Base-by-base conservation (phyloP, 495 filamentous ascomycete species). In the Penicillium bialowiezense region DNA sequence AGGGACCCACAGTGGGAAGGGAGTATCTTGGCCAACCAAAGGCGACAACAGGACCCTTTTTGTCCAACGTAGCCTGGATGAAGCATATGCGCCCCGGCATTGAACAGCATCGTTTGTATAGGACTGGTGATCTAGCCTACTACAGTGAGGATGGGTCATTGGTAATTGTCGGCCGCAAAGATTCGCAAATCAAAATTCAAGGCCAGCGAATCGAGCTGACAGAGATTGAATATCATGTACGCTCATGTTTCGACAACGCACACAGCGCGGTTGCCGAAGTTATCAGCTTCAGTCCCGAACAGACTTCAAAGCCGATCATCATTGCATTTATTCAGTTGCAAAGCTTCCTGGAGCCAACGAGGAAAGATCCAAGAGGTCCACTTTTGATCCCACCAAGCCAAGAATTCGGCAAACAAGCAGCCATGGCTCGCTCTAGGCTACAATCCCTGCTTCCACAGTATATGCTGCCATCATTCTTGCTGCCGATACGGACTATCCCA, bases 381-480 rank as follows among this genome's bases (percentile, higher is more conserved):
- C n/a, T n/a, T n/a, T n/a, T n/a, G n/a, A n/a, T n/a, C n/a, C n/a
- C n/a, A n/a, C 23, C 23, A 3, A 26, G 23, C 8, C 4, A 26
- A 4, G 8, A 8, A 3, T 26, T 26, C 23, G 23, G 4, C 4
- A 26, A 3, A 8, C 23, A 26, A 26, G 1, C 14, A 6, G 23
- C n/a, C n/a, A n/a, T 10, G 9, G 18, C 21, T 18, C 19, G 23
- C n/a, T 12, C n/a, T 7, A 21, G 18, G 12, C 37, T 40, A 18
- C 9, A 19, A 6, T 19, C 21, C 9, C 18, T 23, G 13, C 12
- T 41, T 7, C 39, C 58, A 13, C 49, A 46, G 20, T 61, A 49
- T 28, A 66, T 4, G 58, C 64, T 5, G 64, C 70, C 3, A 54
- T 74, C 14, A 33, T 55, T 6, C 67, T 81, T 13, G 58, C 64